Evolutionary conservation across 495 filamentous ascomycete species (phyloP), one percentile per base, ranked within the genome.

Genomic region (Aspergillus wentii): DNA sequence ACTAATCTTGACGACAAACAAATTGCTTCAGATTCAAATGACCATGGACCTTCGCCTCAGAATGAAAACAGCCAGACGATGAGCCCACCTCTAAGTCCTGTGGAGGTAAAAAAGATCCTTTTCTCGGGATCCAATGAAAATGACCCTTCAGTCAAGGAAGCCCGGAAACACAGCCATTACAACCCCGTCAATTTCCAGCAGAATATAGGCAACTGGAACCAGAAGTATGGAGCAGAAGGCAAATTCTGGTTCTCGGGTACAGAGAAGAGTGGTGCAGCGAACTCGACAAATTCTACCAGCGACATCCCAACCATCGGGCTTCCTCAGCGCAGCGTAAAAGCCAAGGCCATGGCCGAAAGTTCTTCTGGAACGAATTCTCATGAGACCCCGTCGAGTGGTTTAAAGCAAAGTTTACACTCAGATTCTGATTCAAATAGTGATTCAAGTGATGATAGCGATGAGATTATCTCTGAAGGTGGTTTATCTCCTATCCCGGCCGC

Each of bases 1-100:
- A 23, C 30, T 9, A 33, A 48, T 7, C 28, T 32, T 7, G 17
- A 21, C 15, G 37, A 33, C 17, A 44, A 48, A 13, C 28, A 39
- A n/a, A 43, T 39, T 29, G 17, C 18, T 17, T 26, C 32, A 1
- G 35, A 45, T 8, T 22, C 38, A 14, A 34, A 27, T 8, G 17
- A 16, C n/a, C 23, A 33, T 9, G 8, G 17, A 5, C 27, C 30
- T 5, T 50, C 56, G 11, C 49, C 61, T 26, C 40, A 15, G 5
- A 38, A 41, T n/a, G 48, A 49, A 13, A 32, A 49, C 5, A 43
- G 48, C 15, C 59, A 63, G 42, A 52, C 62, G 17, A 62, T 68
- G 33, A 78, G 71, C 32, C 68, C 71, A 17, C 72, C 74, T 16
- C 46, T 76, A 11, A 74, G 69, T 35, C 72, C 74, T 22, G 54